Evolutionary conservation across 805 yeast genomes (phyloP).

Genomic region (Wickerhamiella brachini): DNA sequence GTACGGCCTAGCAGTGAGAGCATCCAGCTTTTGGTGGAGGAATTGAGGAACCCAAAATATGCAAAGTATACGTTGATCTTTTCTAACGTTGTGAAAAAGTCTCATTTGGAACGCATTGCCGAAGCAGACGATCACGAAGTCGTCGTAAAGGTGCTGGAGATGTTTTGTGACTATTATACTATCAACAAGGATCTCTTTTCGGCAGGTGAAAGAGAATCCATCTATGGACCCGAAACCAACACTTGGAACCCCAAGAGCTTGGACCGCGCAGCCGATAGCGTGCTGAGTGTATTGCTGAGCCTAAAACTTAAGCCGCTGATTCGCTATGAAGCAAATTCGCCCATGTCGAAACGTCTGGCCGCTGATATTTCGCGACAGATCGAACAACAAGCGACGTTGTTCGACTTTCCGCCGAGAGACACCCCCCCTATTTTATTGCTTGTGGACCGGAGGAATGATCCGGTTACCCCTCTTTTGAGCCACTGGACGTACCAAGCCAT

Average conservation of each 20-base stretch:
- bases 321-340: conserved; percentile 60
- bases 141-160: conserved; percentile 60
- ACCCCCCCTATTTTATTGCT: conserved; percentile 61
- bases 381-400: conserved; percentile 33
- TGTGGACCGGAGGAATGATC: conserved; percentile 78
- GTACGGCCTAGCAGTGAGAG: conserved; percentile 59
- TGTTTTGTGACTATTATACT: conserved; percentile 72
- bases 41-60: conserved; percentile 67
- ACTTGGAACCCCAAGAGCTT: conserved; percentile 36
- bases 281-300: conserved; percentile 51
- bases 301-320: conserved; percentile 63
- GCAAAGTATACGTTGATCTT: conserved; percentile 64
- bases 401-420: conserved; percentile 53
- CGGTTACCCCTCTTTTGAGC: conserved; percentile 77
- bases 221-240: conserved; percentile 23
- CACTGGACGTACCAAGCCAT: conserved; percentile 99
- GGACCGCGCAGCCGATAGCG: conserved; percentile 29
- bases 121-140: conserved; percentile 81
- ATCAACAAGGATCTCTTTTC: conserved; percentile 57
- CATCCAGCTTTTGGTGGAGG: conserved; percentile 45
- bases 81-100: conserved; percentile 60
- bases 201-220: conserved; percentile 20
- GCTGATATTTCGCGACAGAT: conserved; percentile 36
- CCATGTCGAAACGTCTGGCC: conserved; percentile 52
- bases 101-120: conserved; percentile 73